These are phyloP conservation scores for Pseudogymnoascus sp. DNA, from an alignment of 2,329 filamentous ascomycete genomes.

Conservation along the genomic window DNA sequence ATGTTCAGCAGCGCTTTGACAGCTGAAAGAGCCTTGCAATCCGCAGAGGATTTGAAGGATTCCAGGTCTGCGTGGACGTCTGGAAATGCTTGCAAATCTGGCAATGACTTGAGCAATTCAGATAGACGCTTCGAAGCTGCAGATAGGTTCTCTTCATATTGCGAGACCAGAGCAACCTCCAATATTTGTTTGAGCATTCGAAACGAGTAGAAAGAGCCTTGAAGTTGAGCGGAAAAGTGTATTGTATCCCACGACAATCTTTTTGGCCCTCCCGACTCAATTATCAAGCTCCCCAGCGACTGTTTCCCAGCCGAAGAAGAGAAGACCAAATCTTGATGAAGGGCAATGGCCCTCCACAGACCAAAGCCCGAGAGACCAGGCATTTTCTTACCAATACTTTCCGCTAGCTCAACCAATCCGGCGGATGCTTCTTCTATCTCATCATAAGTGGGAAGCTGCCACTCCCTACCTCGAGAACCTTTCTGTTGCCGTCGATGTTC, in stretches of 20 bases:
- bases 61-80: not conserved
- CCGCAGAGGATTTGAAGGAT: not conserved
- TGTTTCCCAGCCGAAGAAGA: slow-evolving; percentile 21
- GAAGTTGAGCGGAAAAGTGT: slow-evolving; percentile 27
- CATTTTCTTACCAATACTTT: slow-evolving; percentile 16
- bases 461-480: slow-evolving; percentile 22
- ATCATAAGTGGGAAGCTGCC: slow-evolving; percentile 20
- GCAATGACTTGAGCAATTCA: not conserved
- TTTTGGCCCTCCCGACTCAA: not conserved
- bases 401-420: slow-evolving; percentile 16
- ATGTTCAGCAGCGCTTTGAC: not conserved
- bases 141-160: not conserved
- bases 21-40: not conserved
- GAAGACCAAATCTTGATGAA: slow-evolving; percentile 27
- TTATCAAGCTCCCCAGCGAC: slow-evolving; percentile 11
- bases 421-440: slow-evolving; percentile 23
- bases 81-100: not conserved
- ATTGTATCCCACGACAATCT: slow-evolving; percentile 27
- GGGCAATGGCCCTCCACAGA: slow-evolving; percentile 23
- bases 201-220: slow-evolving; percentile 29
- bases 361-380: slow-evolving; percentile 14
- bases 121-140: not conserved
- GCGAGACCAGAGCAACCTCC: slow-evolving; percentile 12
- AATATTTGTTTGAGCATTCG: slow-evolving; percentile 28
- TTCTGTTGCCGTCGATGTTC: slow-evolving; percentile 27